Conservation (phyloP, 495 filamentous ascomycete genomes). For the Neurospora sp. region DNA sequence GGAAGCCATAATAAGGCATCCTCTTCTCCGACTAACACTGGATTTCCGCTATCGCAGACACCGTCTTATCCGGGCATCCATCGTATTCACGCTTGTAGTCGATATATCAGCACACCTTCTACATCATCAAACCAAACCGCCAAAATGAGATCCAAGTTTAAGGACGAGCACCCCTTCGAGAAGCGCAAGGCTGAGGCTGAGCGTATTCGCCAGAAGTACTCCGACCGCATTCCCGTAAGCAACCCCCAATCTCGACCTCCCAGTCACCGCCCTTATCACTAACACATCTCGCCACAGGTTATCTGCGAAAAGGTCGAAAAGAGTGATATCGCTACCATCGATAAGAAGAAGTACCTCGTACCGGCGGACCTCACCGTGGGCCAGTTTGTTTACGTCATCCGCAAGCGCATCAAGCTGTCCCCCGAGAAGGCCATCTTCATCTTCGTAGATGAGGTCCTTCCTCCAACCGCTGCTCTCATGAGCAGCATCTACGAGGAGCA, state of each 20-base stretch:
- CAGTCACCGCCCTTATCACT: conserved; percentile 9
- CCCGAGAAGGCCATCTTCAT: conserved; percentile 99
- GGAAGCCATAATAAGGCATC: neutral
- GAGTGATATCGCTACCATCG: conserved; percentile 97
- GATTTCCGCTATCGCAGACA: neutral
- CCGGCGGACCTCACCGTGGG: conserved; percentile 96
- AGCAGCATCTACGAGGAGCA: conserved; percentile 99
- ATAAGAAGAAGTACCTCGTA: conserved; percentile 99
- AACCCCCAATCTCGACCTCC: neutral
- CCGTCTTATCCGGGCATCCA: neutral
- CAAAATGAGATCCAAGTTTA: conserved; percentile 96
- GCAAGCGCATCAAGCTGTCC: conserved; percentile 98
- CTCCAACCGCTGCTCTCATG: conserved; percentile 95
- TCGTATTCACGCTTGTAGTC: neutral
- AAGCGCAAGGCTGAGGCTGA: conserved; percentile 99
- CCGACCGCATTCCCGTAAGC: conserved; percentile 95
- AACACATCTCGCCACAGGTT: conserved; percentile 46
- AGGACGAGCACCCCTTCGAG: conserved; percentile 99
- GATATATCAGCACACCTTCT: neutral
- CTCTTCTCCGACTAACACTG: neutral
- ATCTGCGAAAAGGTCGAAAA: conserved; percentile 99
- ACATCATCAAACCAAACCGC: conserved; percentile 13
- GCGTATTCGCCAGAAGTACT: conserved; percentile 97
- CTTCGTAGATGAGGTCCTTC: conserved; percentile 98
- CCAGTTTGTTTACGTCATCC: conserved; percentile 99